Evolutionary conservation across 306 rosid genomes (phyloP), one percentile per base, ranked within the genome.

Genomic region (Acacia crassicarpa): DNA sequence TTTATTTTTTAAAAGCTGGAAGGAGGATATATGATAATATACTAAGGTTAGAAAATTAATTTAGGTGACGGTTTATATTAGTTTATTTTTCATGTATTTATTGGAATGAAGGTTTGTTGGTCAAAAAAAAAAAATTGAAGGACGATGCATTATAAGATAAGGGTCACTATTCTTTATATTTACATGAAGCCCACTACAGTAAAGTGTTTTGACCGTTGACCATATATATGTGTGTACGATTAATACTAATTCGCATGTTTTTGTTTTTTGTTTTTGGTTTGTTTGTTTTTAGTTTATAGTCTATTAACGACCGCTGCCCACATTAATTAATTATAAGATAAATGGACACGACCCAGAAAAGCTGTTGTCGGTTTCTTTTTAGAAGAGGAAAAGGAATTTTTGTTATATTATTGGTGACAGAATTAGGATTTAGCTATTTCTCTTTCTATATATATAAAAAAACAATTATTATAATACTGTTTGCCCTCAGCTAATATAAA

Each of bases 1-100:
- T 14, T 3, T 49, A 48, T 48, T 35, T 35, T 35, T 35, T 6
- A 5, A 6, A 38, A 38, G 41, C 41, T 38, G 41, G 41, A 38
- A 38, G 41, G 41, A 38, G 41, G 41, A 38, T 6, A 38, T 44
- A 69, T 20, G 23, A n/a, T n/a, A 9, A 59, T 56, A 20, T 86
- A n/a, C 13, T n/a, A 71, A 75, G 72, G 81, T 51, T 53, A 88
- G 46, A 56, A 58, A n/a, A 58, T n/a, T 40, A 6, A 59, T 22
- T 56, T 40, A 74, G 77, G 20, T 51, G 23, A 43, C 10, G 32
- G 10, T 77, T 49, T 71, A 33, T 30, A 76, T 38, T 43, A 19
- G 2, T 53, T 53, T 53, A 7, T 19, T 72, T 80, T 69, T 66
- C 40, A 48, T 76, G 71, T 72, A 75, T 40, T 84, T 58, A 69